Percentiles rank a stretch among this genome's conserved stretches.
Evolutionary conservation across 2,329 filamentous ascomycete species (phyloP).

Genomic region (Hawksworthiomyces lignivorus): DNA sequence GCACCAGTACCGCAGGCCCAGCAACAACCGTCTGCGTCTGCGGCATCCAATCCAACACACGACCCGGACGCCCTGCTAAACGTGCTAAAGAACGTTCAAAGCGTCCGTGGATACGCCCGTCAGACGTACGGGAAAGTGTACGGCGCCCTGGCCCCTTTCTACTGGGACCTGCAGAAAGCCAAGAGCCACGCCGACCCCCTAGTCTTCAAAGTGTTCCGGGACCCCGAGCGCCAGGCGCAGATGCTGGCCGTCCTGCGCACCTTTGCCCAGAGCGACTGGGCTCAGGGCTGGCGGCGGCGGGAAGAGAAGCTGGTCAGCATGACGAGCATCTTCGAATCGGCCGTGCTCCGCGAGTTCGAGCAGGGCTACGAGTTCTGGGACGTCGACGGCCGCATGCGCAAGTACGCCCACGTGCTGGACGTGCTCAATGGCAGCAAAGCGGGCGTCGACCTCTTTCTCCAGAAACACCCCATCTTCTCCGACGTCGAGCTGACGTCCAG

Average conservation of each 20-base stretch:
- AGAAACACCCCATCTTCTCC: slow-evolving; percentile 78
- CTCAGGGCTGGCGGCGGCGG: slow-evolving; percentile 63
- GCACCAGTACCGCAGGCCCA: slow-evolving; percentile 11
- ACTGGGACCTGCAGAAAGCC: slow-evolving; percentile 68
- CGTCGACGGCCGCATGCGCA: slow-evolving; percentile 78
- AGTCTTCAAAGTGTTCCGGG: slow-evolving; percentile 77
- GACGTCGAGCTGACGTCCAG: slow-evolving; percentile 59
- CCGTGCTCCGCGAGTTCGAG: slow-evolving; percentile 85
- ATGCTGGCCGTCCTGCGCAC: slow-evolving; percentile 74
- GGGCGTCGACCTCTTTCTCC: slow-evolving; percentile 76
- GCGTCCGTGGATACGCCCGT: slow-evolving; percentile 74
- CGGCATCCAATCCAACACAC: slow-evolving; percentile 37
- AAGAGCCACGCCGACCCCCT: slow-evolving; percentile 71
- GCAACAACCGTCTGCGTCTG: slow-evolving; percentile 16
- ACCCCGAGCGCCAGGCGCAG: slow-evolving; percentile 83
- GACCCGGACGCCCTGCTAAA: slow-evolving; percentile 60
- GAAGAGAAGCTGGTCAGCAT: slow-evolving; percentile 67
- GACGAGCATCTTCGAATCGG: slow-evolving; percentile 79
- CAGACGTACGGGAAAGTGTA: slow-evolving; percentile 90
- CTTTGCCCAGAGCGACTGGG: slow-evolving; percentile 76
- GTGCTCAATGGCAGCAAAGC: slow-evolving; percentile 72
- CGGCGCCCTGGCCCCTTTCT: slow-evolving; percentile 80
- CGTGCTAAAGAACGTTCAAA: slow-evolving; percentile 63
- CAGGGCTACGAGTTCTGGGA: slow-evolving; percentile 86
- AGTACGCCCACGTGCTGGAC: slow-evolving; percentile 80